These are phyloP conservation scores for Jatropha podagrica DNA, from an alignment of 441 rosid species.

Conservation along the genomic window DNA sequence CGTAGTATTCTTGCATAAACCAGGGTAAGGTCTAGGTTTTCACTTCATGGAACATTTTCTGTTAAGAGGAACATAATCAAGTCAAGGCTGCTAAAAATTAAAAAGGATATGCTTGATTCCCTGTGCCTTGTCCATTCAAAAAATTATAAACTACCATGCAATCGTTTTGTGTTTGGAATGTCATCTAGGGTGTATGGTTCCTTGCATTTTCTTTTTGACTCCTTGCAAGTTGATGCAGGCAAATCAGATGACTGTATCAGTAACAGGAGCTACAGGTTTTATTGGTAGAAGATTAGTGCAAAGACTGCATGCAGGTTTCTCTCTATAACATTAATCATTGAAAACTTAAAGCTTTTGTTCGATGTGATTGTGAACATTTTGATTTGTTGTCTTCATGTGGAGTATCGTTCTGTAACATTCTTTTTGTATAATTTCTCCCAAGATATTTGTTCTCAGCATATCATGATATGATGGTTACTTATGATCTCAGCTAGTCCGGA, in stretches of 20 bases:
- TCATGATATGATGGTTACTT: not conserved
- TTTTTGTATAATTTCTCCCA: not conserved
- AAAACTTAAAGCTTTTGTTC: constrained; percentile 1
- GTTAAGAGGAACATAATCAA: too few species aligned
- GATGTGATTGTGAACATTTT: not conserved
- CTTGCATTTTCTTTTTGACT: constrained; percentile 23
- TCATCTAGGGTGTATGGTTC: constrained; percentile 10
- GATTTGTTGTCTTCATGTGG: not conserved
- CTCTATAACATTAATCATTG: constrained; percentile 6
- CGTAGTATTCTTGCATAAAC: too few species aligned
- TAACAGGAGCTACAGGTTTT: constrained; percentile 96
- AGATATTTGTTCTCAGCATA: too few species aligned
- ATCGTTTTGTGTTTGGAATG: not conserved
- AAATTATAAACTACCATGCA: not conserved
- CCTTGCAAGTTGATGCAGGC: constrained; percentile 36
- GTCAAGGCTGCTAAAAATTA: too few species aligned
- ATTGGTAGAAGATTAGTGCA: constrained; percentile 85
- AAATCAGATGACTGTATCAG: constrained; percentile 71
- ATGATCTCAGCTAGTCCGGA: not conserved
- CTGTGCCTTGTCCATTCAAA: not conserved
- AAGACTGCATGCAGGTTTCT: constrained; percentile 68
- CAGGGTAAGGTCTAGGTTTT: too few species aligned
- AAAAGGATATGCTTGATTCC: not conserved
- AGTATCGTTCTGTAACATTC: not conserved
- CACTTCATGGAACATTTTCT: too few species aligned